Evolutionary conservation across 192 early-diverging fungal genomes (phyloP), one percentile per base, ranked within the genome.

Genomic region (Linnemannia schmuckeri): DNA sequence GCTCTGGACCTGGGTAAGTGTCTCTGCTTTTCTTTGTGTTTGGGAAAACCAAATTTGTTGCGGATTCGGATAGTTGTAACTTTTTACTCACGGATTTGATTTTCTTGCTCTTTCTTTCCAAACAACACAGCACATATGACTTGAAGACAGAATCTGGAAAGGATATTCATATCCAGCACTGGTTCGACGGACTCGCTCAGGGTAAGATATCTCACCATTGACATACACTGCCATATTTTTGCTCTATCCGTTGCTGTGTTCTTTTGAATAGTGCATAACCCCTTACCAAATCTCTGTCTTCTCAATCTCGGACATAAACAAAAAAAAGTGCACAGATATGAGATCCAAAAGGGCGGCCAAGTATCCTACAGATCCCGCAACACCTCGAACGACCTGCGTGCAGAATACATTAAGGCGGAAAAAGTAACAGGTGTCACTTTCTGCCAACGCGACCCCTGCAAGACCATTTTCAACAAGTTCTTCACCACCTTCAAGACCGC

Each of bases 111-210:
- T 66, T 33, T 10, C 6, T 66, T 4, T 24, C 13, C 12, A 55
- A 57, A 54, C 24, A 68, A 77, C 47, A 49, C 49, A 85, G 81
- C 44, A n/a, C 83, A 6, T 83, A 87, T 42, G 88, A 82, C 30
- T 75, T 85, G n/a, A 83, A 90, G 80, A 54, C 75, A 0, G 80
- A 72, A 42, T 84, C 74, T 70, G 79, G 82, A 66, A 78, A 84
- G 40, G 63, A 89, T 38, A 30, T 85, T 55, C 57, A 81, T 5
- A 82, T 89, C 38, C 79, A 80, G 63, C 89, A 90, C 68, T 90
- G 89, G 89, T 90, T 90, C 70, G 89, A 90, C 57, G 88, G 89
- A n/a, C 73, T 89, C 24, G 74, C 87, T 33, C 87, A 88, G 47
- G 40, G 85, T 88, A 86, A 18, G 27, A 10, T 27, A 61, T 15